These are phyloP conservation scores for Ordospora colligata DNA, from an alignment of 371 early-diverging fungal species.

Conservation along the genomic window DNA sequence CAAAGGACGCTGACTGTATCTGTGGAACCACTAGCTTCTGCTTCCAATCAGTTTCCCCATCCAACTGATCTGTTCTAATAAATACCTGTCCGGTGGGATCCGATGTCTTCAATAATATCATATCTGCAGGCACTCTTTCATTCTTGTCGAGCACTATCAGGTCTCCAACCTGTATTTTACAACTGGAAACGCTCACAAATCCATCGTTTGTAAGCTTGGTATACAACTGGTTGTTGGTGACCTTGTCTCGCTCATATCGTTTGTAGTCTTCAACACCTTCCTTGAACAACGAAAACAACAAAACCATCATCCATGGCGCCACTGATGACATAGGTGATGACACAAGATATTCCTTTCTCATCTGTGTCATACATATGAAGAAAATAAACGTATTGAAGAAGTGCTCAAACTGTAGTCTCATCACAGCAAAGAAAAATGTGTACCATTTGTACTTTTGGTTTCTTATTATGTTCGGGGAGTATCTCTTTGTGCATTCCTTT, in stretches of 20 bases:
- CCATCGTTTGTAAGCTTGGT: slow-evolving; percentile 7
- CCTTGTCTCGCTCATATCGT: slow-evolving; percentile 72
- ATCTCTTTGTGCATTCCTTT: slow-evolving; percentile 25
- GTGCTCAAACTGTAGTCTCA: slow-evolving; percentile 85
- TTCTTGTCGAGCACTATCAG: slow-evolving; percentile 76
- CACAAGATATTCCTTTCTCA: slow-evolving; percentile 66
- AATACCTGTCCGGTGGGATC: slow-evolving; percentile 78
- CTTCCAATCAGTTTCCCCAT: slow-evolving; percentile 99
- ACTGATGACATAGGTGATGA: slow-evolving; percentile 83
- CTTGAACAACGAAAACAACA: slow-evolving; percentile 79
- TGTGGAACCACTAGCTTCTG: slow-evolving; percentile 61
- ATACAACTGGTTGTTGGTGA: slow-evolving; percentile 46
- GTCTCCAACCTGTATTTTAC: slow-evolving; percentile 74
- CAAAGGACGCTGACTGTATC: slow-evolving; percentile 11
- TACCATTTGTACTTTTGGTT: slow-evolving; percentile 87
- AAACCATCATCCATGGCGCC: slow-evolving; percentile 82
- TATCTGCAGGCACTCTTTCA: slow-evolving; percentile 85
- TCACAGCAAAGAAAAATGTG: slow-evolving; percentile 77
- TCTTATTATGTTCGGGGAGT: slow-evolving; percentile 72
- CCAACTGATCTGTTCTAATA: slow-evolving; percentile 94
- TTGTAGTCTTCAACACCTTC: slow-evolving; percentile 88
- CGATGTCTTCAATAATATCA: slow-evolving; percentile 66
- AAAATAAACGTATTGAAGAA: slow-evolving; percentile 93
- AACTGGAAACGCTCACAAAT: slow-evolving; percentile 64
- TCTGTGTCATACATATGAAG: slow-evolving; percentile 80